Evolutionary conservation across 129 eudicot species (phyloP).

Genomic region (Dittrichia graveolens): DNA sequence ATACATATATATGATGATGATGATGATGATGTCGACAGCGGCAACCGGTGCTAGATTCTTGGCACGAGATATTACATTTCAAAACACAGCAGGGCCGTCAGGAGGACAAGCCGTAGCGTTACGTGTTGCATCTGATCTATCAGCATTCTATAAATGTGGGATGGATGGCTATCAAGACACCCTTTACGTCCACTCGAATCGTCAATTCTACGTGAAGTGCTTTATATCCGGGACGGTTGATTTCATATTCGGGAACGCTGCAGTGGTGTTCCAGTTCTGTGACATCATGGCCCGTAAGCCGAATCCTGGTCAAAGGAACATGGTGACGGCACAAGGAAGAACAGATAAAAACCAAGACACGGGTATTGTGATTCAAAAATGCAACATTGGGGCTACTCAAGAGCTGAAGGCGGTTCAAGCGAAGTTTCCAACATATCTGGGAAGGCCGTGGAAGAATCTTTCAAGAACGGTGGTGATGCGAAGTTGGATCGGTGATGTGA

Average conservation of each 20-base stretch:
- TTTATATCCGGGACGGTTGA: conserved; percentile 49
- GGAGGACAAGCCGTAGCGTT: conserved; percentile 72
- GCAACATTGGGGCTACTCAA: conserved; percentile 37
- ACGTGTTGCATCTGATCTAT: conserved; percentile 55
- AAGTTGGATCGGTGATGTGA: conserved; percentile 38
- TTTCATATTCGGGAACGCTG: conserved; percentile 68
- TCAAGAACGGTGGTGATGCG: conserved; percentile 62
- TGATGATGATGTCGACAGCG: conserved; percentile 41
- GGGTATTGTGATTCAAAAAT: conserved; percentile 57
- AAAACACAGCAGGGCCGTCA: conserved; percentile 58
- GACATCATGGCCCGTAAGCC: conserved; percentile 47
- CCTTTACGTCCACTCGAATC: conserved; percentile 53
- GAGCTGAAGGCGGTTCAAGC: conserved; percentile 46
- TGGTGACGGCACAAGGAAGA: conserved; percentile 66
- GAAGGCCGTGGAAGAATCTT: conserved; percentile 67
- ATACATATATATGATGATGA: not conserved
- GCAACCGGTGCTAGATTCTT: conserved; percentile 56
- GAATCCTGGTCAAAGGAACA: conserved; percentile 43
- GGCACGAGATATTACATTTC: conserved; percentile 50
- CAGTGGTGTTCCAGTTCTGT: conserved; percentile 51
- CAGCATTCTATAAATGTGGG: conserved; percentile 51
- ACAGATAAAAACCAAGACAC: conserved; percentile 54
- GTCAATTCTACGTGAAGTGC: conserved; percentile 60
- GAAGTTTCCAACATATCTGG: conserved; percentile 42
- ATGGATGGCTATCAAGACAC: conserved; percentile 68